phyloP scores from a whole-genome alignment of 306 rosid genomes.

The Alnus glutinosa region DNA sequence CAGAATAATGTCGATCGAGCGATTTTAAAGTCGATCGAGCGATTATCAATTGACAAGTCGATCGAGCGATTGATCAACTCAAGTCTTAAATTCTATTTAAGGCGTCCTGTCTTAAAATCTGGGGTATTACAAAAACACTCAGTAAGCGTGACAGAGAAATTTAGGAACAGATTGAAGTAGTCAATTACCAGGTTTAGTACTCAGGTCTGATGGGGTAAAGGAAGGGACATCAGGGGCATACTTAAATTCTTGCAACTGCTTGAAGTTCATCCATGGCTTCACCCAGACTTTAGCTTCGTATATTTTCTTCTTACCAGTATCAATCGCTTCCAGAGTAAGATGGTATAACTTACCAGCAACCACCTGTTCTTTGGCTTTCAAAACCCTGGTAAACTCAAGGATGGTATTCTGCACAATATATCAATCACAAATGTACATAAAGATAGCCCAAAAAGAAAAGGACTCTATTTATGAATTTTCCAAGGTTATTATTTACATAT shows the following conservation, averaged over 20 bases:
- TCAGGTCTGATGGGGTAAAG: constrained; percentile 31
- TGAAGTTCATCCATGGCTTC: constrained; percentile 63
- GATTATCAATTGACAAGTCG: too few relatives aligned
- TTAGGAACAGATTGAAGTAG: constrained; percentile 9
- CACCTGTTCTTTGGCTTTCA: constrained; percentile 50
- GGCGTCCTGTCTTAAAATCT: too few relatives aligned
- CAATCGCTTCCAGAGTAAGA: constrained; percentile 52
- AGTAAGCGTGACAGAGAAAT: neutral
- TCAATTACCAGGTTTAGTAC: constrained; percentile 40
- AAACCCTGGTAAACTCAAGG: constrained; percentile 52
- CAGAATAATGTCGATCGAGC: too few relatives aligned
- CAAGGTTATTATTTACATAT: neutral
- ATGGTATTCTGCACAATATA: constrained; percentile 38
- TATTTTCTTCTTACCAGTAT: constrained; percentile 44
- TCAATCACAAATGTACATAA: neutral
- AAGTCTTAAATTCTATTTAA: too few relatives aligned
- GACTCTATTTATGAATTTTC: neutral
- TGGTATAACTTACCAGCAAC: constrained; percentile 52
- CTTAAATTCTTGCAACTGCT: constrained; percentile 54
- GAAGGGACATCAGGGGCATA: constrained; percentile 25
- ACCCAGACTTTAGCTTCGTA: constrained; percentile 64
- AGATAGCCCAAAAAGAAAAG: neutral
- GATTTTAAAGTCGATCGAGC: too few relatives aligned
- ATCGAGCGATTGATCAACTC: too few relatives aligned
- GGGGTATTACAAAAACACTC: too few relatives aligned